These are phyloP conservation scores for Allium sativum DNA, from an alignment of 106 monocot species.

Conservation along the genomic window DNA sequence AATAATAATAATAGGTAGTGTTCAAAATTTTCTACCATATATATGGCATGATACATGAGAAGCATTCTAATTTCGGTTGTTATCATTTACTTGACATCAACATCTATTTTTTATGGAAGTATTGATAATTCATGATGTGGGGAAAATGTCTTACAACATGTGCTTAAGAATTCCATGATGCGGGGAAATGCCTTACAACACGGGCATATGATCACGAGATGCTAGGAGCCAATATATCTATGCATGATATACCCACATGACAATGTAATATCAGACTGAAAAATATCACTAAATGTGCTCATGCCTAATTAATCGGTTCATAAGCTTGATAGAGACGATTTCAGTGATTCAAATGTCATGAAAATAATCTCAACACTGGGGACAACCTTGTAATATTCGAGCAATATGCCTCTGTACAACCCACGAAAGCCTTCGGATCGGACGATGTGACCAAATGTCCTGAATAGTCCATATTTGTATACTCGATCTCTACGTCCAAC, in stretches of 20 bases:
- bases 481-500: slow-evolving; percentile 41
- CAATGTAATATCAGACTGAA: neutral
- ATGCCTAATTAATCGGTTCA: too few species aligned
- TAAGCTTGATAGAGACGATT: slow-evolving; percentile 9
- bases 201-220: neutral
- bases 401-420: slow-evolving; percentile 55
- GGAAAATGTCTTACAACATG: too few species aligned
- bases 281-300: too few species aligned
- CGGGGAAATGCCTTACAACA: too few species aligned
- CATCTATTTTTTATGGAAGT: too few species aligned
- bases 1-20: too few species aligned
- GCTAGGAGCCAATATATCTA: neutral
- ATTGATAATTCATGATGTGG: too few species aligned
- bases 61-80: too few species aligned
- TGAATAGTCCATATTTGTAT: slow-evolving; percentile 39
- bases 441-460: slow-evolving; percentile 47
- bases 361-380: slow-evolving; percentile 66
- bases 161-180: too few species aligned
- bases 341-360: slow-evolving; percentile 54
- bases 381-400: slow-evolving; percentile 59
- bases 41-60: too few species aligned
- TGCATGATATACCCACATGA: neutral
- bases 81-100: too few species aligned
- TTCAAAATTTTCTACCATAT: too few species aligned
- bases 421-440: slow-evolving; percentile 49